Evolutionary conservation across 78 protist genomes (phyloP).

Genomic region (Andalucia godoyi): DNA sequence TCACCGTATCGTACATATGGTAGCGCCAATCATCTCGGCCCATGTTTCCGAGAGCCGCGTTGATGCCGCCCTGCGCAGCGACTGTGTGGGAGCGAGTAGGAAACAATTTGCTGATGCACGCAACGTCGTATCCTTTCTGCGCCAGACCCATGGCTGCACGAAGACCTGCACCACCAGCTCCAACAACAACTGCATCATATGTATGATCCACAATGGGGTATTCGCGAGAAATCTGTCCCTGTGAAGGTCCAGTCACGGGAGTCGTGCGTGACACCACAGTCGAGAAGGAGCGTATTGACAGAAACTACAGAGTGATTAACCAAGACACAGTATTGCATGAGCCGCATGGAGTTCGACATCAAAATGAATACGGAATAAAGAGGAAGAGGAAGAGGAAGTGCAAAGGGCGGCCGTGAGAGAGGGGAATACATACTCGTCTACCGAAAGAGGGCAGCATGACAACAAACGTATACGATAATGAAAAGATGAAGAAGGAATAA

Average conservation of each 20-base stretch:
- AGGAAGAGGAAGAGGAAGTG: too few species aligned
- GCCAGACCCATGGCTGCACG: constrained; percentile 93
- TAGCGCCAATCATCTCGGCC: constrained; percentile 95
- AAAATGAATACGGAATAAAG: too few species aligned
- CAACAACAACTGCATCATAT: constrained; percentile 94
- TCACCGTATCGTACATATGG: constrained; percentile 97
- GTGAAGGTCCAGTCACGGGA: too few species aligned
- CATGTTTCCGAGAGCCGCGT: constrained; percentile 97
- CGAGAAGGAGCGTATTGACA: too few species aligned
- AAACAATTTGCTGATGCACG: constrained; percentile 92
- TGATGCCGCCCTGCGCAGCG: constrained; percentile 98
- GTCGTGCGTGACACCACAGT: too few species aligned
- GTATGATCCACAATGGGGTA: constrained; percentile 89
- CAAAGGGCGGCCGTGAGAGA: background rate
- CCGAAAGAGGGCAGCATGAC: background rate
- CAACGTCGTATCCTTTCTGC: constrained; percentile 79
- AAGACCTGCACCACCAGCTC: constrained; percentile 99
- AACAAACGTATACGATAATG: background rate
- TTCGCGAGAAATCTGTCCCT: too few species aligned
- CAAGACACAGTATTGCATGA: background rate
- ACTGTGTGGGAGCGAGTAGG: constrained; percentile 99
- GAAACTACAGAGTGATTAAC: too few species aligned
- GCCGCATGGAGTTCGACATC: too few species aligned
- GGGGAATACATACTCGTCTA: background rate
- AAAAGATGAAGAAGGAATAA: background rate